Percentiles rank a stretch among this genome's conserved stretches.
phyloP scores from a whole-genome alignment of 2,329 filamentous ascomycete species.

The Xylariaceae sp. region DNA sequence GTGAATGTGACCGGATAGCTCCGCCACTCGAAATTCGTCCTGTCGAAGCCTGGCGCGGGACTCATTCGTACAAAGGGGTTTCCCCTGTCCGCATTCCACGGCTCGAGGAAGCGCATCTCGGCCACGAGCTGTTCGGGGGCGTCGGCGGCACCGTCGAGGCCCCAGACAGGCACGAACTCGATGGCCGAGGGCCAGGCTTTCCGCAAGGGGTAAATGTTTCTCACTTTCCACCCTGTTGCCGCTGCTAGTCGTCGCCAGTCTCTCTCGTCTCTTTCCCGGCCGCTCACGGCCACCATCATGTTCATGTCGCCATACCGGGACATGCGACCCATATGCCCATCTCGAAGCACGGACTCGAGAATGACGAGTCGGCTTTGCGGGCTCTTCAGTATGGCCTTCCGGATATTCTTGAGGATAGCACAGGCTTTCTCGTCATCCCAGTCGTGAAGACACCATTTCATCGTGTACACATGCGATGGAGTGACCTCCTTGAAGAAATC shows the following conservation, averaged over 20 bases:
- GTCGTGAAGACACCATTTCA: conserved; percentile 40
- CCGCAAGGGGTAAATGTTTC: neutral
- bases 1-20: neutral
- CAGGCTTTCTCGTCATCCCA: conserved; percentile 34
- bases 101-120: conserved; percentile 7
- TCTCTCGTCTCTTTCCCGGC: neutral
- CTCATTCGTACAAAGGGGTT: conserved; percentile 2
- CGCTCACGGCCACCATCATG: conserved; percentile 34
- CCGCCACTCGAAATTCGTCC: conserved; percentile 7
- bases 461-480: conserved; percentile 26
- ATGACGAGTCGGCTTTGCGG: conserved; percentile 32
- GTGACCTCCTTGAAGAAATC: conserved; percentile 37
- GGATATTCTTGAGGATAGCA: conserved; percentile 28
- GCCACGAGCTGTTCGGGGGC: neutral
- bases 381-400: conserved; percentile 27
- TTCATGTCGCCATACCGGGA: conserved; percentile 37
- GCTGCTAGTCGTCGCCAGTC: neutral
- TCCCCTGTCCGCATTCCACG: conserved; percentile 4
- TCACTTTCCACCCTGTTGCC: neutral
- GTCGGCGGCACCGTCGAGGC: too few relatives aligned
- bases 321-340: conserved; percentile 29
- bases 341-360: conserved; percentile 34
- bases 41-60: neutral
- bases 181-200: conserved; percentile 3
- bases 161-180: neutral